Base-by-base conservation (phyloP, 768 basidiomycete species). In the Jaapia argillacea region DNA sequence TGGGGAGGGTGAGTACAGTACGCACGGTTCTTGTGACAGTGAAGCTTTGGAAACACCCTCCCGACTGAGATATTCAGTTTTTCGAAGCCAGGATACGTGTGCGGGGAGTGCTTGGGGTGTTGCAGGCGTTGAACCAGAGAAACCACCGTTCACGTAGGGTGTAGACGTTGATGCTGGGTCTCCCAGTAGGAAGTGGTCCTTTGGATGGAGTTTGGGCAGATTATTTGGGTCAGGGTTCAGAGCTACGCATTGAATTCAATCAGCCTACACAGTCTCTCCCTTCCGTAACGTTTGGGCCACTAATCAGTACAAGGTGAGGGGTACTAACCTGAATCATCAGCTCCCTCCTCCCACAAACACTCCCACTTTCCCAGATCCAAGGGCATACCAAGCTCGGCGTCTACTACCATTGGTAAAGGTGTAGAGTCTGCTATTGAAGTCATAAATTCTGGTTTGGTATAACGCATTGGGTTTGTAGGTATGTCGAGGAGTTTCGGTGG, bases 331-430 rank as follows among this genome's bases (percentile, higher is more conserved):
- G 75, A 71, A 61, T 83, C 77, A 56, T 81, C 74, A 2, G 71
- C 84, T 35, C 77, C 77, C 47, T 89, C 85, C 40, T 85, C 79
- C 88, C 85, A 92, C 14, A 94, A 64, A 26, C 77, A 83, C 43
- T 84, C 81, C 72, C 81, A 92, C 43, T 72, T 75, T 14, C 85
- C 83, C 38, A 94, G 65, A 58, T 98, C 89, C 21, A 99, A 63
- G 0, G 93, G 92, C 92, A 99, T 93, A 0, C 96, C 96, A 51
- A 83, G 84, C 59, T 99, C 96, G 1, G 88, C 89, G 53, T 99
- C 96, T 1, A 97, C 84, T 50, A 98, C 84, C 89, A 98, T 92
- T 0, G 96, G 94, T 16, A 96, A 59, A 0, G 86, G 84, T 7
- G 80, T 77, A 39, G 89, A 87, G 42, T 80, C 78, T 0, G 86